Evolutionary conservation across 2,329 filamentous ascomycete genomes (phyloP).

Genomic region (Exophiala sideris): DNA sequence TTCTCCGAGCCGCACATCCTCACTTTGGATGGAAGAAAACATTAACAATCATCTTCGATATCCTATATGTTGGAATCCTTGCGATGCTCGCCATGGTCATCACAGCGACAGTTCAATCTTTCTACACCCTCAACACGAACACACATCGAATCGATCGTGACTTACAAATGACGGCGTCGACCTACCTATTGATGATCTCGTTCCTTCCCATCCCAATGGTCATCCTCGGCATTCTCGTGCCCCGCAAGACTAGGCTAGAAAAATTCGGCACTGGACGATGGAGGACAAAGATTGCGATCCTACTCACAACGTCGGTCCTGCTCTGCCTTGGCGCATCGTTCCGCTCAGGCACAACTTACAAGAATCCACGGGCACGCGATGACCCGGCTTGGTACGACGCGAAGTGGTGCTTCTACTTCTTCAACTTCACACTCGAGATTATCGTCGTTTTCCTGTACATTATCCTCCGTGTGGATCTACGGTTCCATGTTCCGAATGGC

Average conservation of each 20-base stretch:
- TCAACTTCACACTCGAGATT: conserved; percentile 74
- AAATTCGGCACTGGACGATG: conserved; percentile 66
- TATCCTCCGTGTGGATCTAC: conserved; percentile 65
- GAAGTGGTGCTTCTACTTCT: conserved; percentile 72
- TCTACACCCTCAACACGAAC: conserved; percentile 60
- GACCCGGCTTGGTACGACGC: conserved; percentile 67
- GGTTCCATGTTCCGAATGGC: conserved; percentile 73
- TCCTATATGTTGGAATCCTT: conserved; percentile 57
- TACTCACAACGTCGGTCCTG: conserved; percentile 57
- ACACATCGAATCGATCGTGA: conserved; percentile 54
- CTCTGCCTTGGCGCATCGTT: conserved; percentile 69
- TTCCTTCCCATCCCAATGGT: conserved; percentile 64
- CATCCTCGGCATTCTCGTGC: conserved; percentile 45
- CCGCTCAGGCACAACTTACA: conserved; percentile 59
- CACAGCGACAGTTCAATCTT: conserved; percentile 59
- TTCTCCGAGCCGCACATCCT: conserved; percentile 71
- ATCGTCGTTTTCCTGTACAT: conserved; percentile 66
- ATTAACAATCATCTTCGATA: conserved; percentile 53
- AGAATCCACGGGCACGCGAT: conserved; percentile 45
- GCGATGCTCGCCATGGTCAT: conserved; percentile 65
- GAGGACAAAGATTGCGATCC: conserved; percentile 62
- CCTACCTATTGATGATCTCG: conserved; percentile 62
- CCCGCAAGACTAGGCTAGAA: conserved; percentile 48
- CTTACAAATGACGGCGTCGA: conserved; percentile 61
- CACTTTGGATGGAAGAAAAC: conserved; percentile 63